Base-by-base conservation (phyloP, 169 alveolate genomes). In the Eimeria praecox region DNA sequence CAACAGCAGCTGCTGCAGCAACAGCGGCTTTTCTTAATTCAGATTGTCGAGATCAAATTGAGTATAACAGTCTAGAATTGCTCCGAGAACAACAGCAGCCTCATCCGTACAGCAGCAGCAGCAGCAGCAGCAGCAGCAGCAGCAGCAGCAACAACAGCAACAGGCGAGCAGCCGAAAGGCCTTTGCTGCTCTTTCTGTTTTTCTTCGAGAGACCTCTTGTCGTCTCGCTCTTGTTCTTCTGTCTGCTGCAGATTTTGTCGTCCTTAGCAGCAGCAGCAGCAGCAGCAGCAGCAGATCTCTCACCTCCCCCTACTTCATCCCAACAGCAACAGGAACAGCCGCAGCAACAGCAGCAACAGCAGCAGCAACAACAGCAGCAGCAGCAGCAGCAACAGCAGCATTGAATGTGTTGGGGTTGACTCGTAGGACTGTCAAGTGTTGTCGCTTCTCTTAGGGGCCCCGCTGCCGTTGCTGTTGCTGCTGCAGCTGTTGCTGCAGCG, bases 61-160 rank as follows among this genome's bases (percentile, higher is more conserved):
- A 75, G 16, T 38, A 59, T 30, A 44, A 42, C 56, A 6, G 59
- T 14, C 59, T 18, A 75, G 62, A 75, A 75, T 24, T 75, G 56
- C 86, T 42, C 86, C 86, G 40, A 33, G 59, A 30, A 44, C 86
- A 75, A 44, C 86, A 35, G 86, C 86, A 75, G 46, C 86, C 30
- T 75, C 52, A 38, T 42, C 16, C 46, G 44, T 73, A 38, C 35
- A 20, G 86, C 18, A 40, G 12, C 59, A 75, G 86, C 59, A 22
- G 86, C 86, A 22, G 86, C 86, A 75, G 86, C 59, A 38, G 86
- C 44, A 27, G 78, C 42, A 64, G 75, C 75, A 64, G 75, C 75
- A 64, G 75, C 75, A 64, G 35, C 75, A 69, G 78, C 42, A 69
- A 18, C 78, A 69, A 44, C 78, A 75, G 52, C 62, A n/a, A 38